A percentile compares a stretch with the other conserved stretches of the same genome.
Conservation (phyloP, 1,284 basidiomycete genomes). For the Sutorius eximius region DNA sequence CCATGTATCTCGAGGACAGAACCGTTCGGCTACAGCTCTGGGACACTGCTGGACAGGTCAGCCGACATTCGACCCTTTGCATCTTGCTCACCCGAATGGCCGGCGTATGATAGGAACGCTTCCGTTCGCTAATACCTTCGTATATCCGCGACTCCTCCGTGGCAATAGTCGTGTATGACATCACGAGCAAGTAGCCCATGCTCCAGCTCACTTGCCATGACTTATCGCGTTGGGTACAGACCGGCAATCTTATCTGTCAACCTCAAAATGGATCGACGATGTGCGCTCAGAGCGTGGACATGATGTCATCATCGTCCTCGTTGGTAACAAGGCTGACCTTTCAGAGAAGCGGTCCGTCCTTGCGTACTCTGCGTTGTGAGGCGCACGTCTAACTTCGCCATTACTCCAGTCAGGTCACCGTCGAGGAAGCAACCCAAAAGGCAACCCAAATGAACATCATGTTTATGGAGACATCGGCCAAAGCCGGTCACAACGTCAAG, state of each 20-base stretch:
- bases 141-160: conserved; percentile 99
- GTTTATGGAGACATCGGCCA: conserved; percentile 99
- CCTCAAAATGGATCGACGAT: conserved; percentile 99
- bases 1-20: conserved; percentile 99
- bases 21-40: conserved; percentile 97
- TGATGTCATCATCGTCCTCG: conserved; percentile 98
- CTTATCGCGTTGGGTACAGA: conserved; percentile 48
- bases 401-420: conserved; percentile 86
- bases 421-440: conserved; percentile 94
- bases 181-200: conserved; percentile 76
- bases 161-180: conserved; percentile 98
- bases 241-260: conserved; percentile 95
- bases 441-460: conserved; percentile 93
- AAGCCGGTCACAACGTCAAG: conserved; percentile 99
- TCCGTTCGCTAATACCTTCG: conserved; percentile 96
- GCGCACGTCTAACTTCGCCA: conserved; percentile 9
- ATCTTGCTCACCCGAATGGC: conserved; percentile 6
- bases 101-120: conserved; percentile 75
- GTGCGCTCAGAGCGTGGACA: conserved; percentile 96
- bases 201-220: not conserved
- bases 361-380: conserved; percentile 14
- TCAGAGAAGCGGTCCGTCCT: conserved; percentile 79
- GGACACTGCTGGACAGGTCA: conserved; percentile 96
- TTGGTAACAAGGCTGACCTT: conserved; percentile 98
- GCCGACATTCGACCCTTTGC: conserved; percentile 21